Evolutionary conservation across 441 rosid species (phyloP), one percentile per base, ranked within the genome.

Genomic region (Adansonia madagascariensis): DNA sequence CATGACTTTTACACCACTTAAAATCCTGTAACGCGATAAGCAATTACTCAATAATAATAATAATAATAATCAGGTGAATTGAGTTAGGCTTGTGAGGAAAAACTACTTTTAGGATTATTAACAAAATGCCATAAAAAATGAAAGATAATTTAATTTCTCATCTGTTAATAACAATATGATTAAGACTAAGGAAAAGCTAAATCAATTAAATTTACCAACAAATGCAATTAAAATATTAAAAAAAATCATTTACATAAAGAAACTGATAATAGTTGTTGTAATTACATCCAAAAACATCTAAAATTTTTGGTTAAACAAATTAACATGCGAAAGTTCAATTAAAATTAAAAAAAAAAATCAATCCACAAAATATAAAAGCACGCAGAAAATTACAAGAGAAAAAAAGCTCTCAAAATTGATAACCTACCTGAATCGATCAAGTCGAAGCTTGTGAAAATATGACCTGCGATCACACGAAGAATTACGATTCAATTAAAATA

Each of bases 1-100:
- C 98, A 93, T 93, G 64, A 50, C 56, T 81, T 6, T 64, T 73
- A 64, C 60, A 47, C 27, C 70, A 44, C 17, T 17, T 43, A 43
- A 43, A 17, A 66, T 41, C 52, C 47, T 31, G 59, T 52, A n/a
- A 24, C 20, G 43, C 0, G 15, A 52, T n/a, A 24, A 70, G 14
- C 44, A 70, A 49, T 49, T 52, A 50, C 8, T 70, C 60, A n/a
- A n/a, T n/a, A n/a, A n/a, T n/a, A n/a, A n/a, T n/a, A n/a, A n/a
- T n/a, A n/a, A n/a, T n/a, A n/a, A n/a, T n/a, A n/a, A n/a, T n/a
- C n/a, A n/a, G n/a, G n/a, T n/a, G 35, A 17, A 69, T 53, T 65
- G 70, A 65, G 27, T 65, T 17, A 65, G 52, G 18, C 8, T 2
- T 41, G 15, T 65, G 6, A 3, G 20, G 70, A 18, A 65, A 27